Evolutionary conservation across 129 eudicot species (phyloP), one percentile per base, ranked within the genome.

Genomic region (Calendula officinalis): DNA sequence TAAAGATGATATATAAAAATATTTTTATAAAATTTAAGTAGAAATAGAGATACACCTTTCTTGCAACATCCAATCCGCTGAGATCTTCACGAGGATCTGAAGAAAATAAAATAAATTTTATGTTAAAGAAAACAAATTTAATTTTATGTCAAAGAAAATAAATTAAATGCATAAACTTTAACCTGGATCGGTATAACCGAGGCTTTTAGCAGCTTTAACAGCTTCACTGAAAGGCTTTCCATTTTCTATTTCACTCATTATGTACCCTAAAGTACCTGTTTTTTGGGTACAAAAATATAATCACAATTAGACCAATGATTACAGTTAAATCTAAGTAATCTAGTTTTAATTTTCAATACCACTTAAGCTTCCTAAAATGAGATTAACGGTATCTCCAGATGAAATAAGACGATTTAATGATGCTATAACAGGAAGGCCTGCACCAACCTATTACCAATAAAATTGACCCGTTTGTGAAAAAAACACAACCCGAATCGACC

Each of bases 161-260:
- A 48, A n/a, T 37, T 27, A 46, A 33, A 5, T 7, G 3, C 36
- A 68, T 27, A 47, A 32, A 72, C 46, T 54, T 35, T 68, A 67
- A 92, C 98, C 98, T 85, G 98, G 98, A 85, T 92, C 98, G 43
- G 98, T 88, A 77, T 80, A 92, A 55, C 98, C 98, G 68, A 92
- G 96, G 38, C 40, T 67, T 81, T 81, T 85, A 22, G 98, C 98
- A 81, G 86, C 78, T 78, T 68, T 84, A 45, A 92, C 96, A 77
- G 88, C 98, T 70, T 88, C 77, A 56, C 98, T 92, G 63, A 92
- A 83, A 11, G 86, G 85, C 50, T 80, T 92, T 67, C 98, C 98
- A 61, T 82, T 81, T 83, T 88, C 96, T 49, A 88, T 79, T 77
- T 85, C 96, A 51, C 98, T 92, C 98, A 92, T 88, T 66, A 92